Evolutionary conservation across 1,284 basidiomycete species (phyloP).

Genomic region (Inonotus hispidus): DNA sequence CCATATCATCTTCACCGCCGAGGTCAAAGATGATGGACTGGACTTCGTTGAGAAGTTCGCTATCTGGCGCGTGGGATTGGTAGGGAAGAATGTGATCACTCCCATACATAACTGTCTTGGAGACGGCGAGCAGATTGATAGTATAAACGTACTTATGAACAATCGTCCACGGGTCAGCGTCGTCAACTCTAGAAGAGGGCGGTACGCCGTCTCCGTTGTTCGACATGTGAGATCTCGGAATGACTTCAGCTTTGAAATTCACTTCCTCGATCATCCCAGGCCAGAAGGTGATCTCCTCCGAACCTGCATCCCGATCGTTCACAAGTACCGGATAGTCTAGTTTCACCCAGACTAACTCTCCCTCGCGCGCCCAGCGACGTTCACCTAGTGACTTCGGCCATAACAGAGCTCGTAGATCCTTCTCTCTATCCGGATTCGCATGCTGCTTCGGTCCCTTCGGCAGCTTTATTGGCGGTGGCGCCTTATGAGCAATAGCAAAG

Average conservation of each 20-base stretch:
- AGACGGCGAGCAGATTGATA: conserved; percentile 56
- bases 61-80: conserved; percentile 52
- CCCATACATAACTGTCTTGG: conserved; percentile 38
- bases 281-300: conserved; percentile 57
- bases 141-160: conserved; percentile 54
- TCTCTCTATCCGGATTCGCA: conserved; percentile 52
- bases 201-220: not conserved
- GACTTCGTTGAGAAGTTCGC: conserved; percentile 44
- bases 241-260: conserved; percentile 38
- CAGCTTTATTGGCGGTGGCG: conserved; percentile 38
- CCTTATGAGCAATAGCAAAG: conserved; percentile 53
- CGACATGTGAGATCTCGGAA: not conserved
- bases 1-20: conserved; percentile 13
- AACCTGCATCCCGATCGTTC: conserved; percentile 28
- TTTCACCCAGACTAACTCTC: conserved; percentile 71
- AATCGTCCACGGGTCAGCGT: conserved; percentile 45
- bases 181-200: not conserved
- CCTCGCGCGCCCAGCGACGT: conserved; percentile 55
- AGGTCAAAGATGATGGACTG: conserved; percentile 34
- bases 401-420: conserved; percentile 51
- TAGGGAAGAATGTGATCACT: conserved; percentile 64
- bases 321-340: conserved; percentile 47
- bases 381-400: conserved; percentile 29
- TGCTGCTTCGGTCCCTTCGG: conserved; percentile 40
- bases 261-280: conserved; percentile 62